These are phyloP conservation scores for Apiospora rasikravindrae DNA, from an alignment of 2,329 filamentous ascomycete genomes.

Conservation along the genomic window DNA sequence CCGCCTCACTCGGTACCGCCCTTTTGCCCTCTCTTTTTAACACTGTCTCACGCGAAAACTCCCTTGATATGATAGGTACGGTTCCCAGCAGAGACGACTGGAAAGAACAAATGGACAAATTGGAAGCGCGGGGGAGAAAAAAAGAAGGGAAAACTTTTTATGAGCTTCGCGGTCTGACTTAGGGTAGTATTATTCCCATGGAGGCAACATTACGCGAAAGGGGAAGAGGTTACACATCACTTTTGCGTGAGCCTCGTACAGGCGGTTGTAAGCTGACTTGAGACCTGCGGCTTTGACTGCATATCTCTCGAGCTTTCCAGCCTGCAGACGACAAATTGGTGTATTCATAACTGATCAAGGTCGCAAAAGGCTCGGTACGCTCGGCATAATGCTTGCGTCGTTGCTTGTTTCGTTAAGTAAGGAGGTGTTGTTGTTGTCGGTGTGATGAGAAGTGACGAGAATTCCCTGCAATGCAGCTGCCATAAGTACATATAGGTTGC, in stretches of 20 bases:
- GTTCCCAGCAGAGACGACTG: background rate
- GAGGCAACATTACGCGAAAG: background rate
- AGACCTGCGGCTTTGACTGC: background rate
- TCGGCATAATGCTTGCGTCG: background rate
- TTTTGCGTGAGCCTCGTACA: background rate
- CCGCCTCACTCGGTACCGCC: background rate
- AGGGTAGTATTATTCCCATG: background rate
- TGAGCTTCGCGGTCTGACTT: background rate
- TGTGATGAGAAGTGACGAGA: background rate
- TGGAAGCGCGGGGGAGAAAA: background rate
- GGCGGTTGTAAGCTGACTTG: background rate
- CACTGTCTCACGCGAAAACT: background rate
- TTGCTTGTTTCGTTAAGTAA: background rate
- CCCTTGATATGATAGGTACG: background rate
- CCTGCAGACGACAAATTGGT: background rate
- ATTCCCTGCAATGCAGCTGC: background rate
- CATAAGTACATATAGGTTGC: background rate
- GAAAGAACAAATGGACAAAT: background rate
- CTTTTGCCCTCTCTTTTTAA: background rate
- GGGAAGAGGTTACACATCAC: background rate
- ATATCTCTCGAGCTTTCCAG: background rate
- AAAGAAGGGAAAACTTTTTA: background rate
- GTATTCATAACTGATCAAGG: background rate
- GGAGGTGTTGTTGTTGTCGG: background rate
- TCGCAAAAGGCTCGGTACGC: background rate